A percentile compares a stretch with the other conserved stretches of the same genome.
Conservation (phyloP, 352 stramenopile genomes). For the Halophytophthora batemanensis region DNA sequence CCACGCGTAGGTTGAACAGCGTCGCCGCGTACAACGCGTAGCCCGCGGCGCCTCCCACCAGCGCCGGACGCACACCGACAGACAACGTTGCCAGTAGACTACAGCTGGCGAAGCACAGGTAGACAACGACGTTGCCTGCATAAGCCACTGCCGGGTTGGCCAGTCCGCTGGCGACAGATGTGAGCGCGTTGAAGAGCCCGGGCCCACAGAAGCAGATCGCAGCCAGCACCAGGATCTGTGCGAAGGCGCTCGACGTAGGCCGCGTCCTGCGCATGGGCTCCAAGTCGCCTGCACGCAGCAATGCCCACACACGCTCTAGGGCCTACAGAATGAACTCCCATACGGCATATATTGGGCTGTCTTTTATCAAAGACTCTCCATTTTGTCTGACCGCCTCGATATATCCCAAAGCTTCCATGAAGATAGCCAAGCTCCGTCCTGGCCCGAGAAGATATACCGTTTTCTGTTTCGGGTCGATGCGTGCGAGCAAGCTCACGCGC, state of each 20-base stretch:
- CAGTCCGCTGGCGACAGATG: constrained; percentile 40
- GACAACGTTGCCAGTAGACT: constrained; percentile 45
- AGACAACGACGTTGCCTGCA: constrained; percentile 44
- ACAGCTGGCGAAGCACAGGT: constrained; percentile 54
- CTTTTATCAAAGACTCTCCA: too few relatives aligned
- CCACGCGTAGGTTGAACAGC: constrained; percentile 44
- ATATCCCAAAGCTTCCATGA: too few relatives aligned
- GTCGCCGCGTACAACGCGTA: constrained; percentile 55
- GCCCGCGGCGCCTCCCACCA: constrained; percentile 51
- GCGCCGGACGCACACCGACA: constrained; percentile 37
- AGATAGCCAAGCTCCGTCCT: too few relatives aligned
- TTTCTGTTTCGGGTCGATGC: too few relatives aligned
- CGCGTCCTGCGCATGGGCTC: too few relatives aligned
- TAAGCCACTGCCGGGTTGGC: constrained; percentile 37
- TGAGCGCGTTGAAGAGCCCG: constrained; percentile 55
- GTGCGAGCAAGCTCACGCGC: too few relatives aligned
- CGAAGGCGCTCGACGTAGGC: not conserved
- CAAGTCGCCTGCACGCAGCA: too few relatives aligned
- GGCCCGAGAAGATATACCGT: too few relatives aligned
- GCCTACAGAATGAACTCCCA: too few relatives aligned
- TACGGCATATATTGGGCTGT: too few relatives aligned
- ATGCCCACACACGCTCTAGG: too few relatives aligned
- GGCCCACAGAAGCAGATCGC: constrained; percentile 51
- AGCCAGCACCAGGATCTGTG: constrained; percentile 36
- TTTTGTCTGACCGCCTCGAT: too few relatives aligned